Evolutionary conservation across 257 asterid genomes (phyloP), one percentile per base, ranked within the genome.

Genomic region (Cynanchum wilfordii): DNA sequence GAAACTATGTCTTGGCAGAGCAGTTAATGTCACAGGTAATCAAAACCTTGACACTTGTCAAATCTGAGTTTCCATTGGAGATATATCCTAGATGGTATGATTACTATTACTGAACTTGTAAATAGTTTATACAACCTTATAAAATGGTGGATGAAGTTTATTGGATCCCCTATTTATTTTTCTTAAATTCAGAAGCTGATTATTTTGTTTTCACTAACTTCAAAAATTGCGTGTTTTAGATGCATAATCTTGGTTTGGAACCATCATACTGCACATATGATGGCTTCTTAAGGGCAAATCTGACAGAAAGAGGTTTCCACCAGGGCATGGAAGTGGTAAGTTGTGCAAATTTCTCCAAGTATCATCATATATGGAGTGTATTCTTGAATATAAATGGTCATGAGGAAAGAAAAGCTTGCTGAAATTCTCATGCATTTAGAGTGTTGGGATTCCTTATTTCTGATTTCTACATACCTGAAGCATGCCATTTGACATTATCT

Each of bases 241-340:
- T 91, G 96, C 94, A 86, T 85, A 80, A 69, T 84, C 89, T 93
- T 80, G 96, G 96, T 56, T 73, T 93, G 84, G 83, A 86, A 82
- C 96, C 86, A 55, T 88, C 98, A 70, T 42, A 79, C 24, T 50
- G 76, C 62, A 85, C 87, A 64, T 93, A 89, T 62, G 86, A 86
- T 73, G 96, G 90, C 78, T 87, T 86, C 77, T 79, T 88, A 72
- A 84, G 84, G 84, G 87, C 90, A 72, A 83, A 85, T 84, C 80
- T 85, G 73, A 65, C 87, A 73, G 79, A 68, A 76, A 84, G 86
- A 70, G 86, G 89, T 65, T 86, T 85, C 68, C 77, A 55, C 69
- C 81, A 84, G 72, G 92, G 89, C 87, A 74, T 89, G 78, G 86
- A 93, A 88, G 82, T 84, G 90, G 98, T 93, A 87, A 77, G 80